Evolutionary conservation across 1,284 basidiomycete genomes (phyloP), one percentile per base, ranked within the genome.

Genomic region (Porogramme epimiltina): DNA sequence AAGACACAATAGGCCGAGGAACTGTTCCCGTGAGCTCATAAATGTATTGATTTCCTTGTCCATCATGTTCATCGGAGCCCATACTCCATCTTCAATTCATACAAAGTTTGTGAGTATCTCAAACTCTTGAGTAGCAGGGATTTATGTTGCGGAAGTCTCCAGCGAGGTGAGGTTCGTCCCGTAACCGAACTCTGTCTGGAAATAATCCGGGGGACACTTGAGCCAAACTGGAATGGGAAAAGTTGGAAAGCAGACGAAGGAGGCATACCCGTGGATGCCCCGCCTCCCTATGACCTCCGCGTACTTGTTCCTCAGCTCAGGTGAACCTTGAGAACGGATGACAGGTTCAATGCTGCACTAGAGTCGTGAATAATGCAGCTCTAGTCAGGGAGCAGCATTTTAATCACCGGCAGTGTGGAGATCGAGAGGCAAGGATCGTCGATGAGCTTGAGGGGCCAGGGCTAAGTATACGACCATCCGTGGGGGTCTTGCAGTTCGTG

Each of bases 81-180:
- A n/a, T n/a, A n/a, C n/a, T n/a, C n/a, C n/a, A n/a, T n/a, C n/a
- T n/a, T n/a, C n/a, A n/a, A n/a, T n/a, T n/a, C n/a, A n/a, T n/a
- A n/a, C n/a, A n/a, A n/a, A n/a, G n/a, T n/a, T n/a, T n/a, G n/a
- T n/a, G n/a, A n/a, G n/a, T n/a, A 93, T 81, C 49, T 89, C 82
- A 58, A 93, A 93, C 62, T 89, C 83, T 52, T 81, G 72, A 0
- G 79, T 81, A n/a, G 78, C 76, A 0, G 81, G 79, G 28, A 89
- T 72, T 67, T 85, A 93, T 0, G 86, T 91, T 4, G 89, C 88
- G 0, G 85, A 91, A 0, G 91, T 93, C 69, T 93, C 91, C 24
- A 93, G 73, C 3, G 74, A 68, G 8, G 76, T 68, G 1, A 91
- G 85, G 60, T 89, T 88, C 0, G 85, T 84, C 3, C 91, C 91